These are phyloP conservation scores for Yamadazyma buinensis DNA, from an alignment of 1,139 yeast genomes.

Conservation along the genomic window DNA sequence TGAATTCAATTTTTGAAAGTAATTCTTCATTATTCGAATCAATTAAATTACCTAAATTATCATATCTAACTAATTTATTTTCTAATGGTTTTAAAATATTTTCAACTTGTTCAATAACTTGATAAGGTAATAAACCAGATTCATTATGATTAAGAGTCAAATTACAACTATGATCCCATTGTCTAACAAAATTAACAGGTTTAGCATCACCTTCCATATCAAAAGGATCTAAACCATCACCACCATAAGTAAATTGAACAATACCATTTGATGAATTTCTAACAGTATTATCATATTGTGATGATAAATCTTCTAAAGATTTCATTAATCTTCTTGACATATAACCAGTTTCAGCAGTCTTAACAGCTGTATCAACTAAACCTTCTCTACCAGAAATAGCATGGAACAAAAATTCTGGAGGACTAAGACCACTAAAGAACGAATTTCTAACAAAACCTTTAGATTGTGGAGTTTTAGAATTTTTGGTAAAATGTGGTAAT, in stretches of 20 bases:
- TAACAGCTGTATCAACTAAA: conserved; percentile 97
- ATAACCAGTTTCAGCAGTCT: conserved; percentile 98
- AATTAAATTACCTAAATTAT: conserved; percentile 65
- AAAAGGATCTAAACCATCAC: conserved; percentile 96
- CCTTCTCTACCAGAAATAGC: conserved; percentile 99
- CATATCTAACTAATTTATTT: conserved; percentile 56
- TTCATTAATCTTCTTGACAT: conserved; percentile 99
- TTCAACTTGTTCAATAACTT: conserved; percentile 56
- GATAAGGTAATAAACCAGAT: conserved; percentile 64
- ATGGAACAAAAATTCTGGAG: conserved; percentile 96
- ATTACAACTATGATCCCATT: conserved; percentile 91
- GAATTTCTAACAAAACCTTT: conserved; percentile 98
- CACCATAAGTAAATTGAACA: conserved; percentile 97
- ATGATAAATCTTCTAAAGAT: conserved; percentile 91
- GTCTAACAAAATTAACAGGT: conserved; percentile 89
- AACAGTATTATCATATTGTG: conserved; percentile 92
- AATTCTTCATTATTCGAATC: conserved; percentile 24
- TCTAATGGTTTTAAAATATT: conserved; percentile 60
- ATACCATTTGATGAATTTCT: conserved; percentile 94
- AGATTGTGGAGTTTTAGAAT: conserved; percentile 95
- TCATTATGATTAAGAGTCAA: conserved; percentile 60
- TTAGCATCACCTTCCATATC: conserved; percentile 99
- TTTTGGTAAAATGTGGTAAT: conserved; percentile 92
- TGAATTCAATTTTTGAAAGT: conserved; percentile 49
- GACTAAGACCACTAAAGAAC: conserved; percentile 87